Evolutionary conservation across 257 asterid genomes (phyloP), one percentile per base, ranked within the genome.

Genomic region (Capsicum pubescens): DNA sequence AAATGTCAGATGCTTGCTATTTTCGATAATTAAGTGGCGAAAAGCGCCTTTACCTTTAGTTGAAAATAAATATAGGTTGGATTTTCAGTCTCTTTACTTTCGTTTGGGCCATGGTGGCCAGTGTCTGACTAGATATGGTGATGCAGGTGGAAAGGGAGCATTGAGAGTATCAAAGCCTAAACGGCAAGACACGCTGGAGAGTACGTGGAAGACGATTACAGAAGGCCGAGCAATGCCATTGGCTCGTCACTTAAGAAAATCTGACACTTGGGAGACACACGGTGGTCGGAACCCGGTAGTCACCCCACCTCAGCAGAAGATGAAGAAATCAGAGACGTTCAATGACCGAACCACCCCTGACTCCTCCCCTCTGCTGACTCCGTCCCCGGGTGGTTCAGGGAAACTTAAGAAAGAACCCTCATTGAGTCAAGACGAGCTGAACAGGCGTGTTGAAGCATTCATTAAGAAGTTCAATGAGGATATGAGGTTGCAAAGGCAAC

Each of bases 171-270:
- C 93, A 16, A 93, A 87, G 39, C 87, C 90, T 1, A 94, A 70
- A 92, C 88, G 61, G 84, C 97, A 92, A 13, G 98, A 92, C 87
- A 95, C 99, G 39, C 67, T 94, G 82, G 97, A 94, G 87, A 92
- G 86, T 85, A 93, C 98, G 77, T 95, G 99, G 99, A 94, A 90
- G 81, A 90, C 95, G 1, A 95, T 94, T 79, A 94, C 97, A 0
- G 97, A 95, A 77, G 99, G 97, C 0, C 97, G 95, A 0, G 83
- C 95, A 19, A 87, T 92, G 83, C 98, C 95, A 6, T 85, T 93
- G 19, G 89, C 92, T 72, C 84, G 98, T 79, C 97, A 94, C 91
- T 67, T 95, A 83, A 91, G 84, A 13, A 95, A 95, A 82, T 91
- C 94, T 0, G 97, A 94, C 88, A 95, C 98, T 19, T 90, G 95